Percentiles rank a stretch among this genome's conserved stretches.
Conservation (phyloP, 768 basidiomycete species). For the Tylopilus plumbeoviolaceoides region DNA sequence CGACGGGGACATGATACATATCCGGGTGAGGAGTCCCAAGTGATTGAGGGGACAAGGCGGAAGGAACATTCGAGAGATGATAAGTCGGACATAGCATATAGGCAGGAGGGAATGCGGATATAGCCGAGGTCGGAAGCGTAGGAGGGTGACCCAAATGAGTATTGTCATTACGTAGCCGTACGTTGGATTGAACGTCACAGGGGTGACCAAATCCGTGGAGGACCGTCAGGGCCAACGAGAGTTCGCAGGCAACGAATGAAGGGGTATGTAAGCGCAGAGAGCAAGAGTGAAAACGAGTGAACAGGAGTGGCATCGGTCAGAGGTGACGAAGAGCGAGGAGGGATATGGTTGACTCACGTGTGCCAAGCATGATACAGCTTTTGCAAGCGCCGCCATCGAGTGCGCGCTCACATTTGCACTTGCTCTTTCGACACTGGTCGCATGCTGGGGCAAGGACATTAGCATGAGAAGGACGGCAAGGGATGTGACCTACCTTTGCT, state of each 20-base stretch:
- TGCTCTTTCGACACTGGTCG: conserved; percentile 86
- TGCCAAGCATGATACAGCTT: conserved; percentile 69
- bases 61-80: conserved; percentile 15
- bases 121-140: conserved; percentile 1
- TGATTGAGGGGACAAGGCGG: conserved; percentile 10
- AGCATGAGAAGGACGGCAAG: neutral
- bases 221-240: neutral
- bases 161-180: conserved; percentile 14
- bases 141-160: neutral
- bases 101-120: conserved; percentile 9
- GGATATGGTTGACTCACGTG: conserved; percentile 42
- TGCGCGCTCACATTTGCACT: conserved; percentile 82
- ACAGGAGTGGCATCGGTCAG: conserved; percentile 11
- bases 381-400: conserved; percentile 63
- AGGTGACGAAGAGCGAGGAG: neutral
- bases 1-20: conserved; percentile 8
- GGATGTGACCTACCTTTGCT: conserved; percentile 56
- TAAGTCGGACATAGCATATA: conserved; percentile 3
- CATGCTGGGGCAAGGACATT: conserved; percentile 49
- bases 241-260: neutral
- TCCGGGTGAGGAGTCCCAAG: conserved; percentile 1
- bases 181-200: conserved; percentile 9
- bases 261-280: neutral
- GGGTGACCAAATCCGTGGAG: conserved; percentile 3
- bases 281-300: neutral